Conservation (phyloP, 1,139 yeast species). For the Meyerozyma guilliermondii region DNA sequence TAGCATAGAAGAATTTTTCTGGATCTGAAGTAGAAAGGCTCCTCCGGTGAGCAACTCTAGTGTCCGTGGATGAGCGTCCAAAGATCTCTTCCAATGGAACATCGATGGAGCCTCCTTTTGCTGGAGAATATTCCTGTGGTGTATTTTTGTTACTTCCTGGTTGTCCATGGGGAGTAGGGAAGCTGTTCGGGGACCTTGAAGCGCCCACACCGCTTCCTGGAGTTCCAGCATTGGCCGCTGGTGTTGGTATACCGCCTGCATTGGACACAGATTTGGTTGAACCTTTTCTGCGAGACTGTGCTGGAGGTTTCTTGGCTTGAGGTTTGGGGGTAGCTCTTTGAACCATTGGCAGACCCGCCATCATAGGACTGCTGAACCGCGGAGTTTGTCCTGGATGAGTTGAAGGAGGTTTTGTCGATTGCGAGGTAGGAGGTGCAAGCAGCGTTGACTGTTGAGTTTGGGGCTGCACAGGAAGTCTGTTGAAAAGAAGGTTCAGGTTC, state of each 20-base stretch:
- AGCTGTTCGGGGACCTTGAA: constrained; percentile 43
- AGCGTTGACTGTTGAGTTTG: not conserved
- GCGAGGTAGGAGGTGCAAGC: not conserved
- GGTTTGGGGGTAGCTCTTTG: not conserved
- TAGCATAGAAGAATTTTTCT: constrained; percentile 45
- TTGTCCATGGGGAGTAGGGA: constrained; percentile 37
- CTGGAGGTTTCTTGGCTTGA: constrained; percentile 5
- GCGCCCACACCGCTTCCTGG: constrained; percentile 39
- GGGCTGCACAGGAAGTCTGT: not conserved
- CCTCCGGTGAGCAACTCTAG: constrained; percentile 37
- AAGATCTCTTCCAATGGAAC: constrained; percentile 19
- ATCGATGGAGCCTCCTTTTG: constrained; percentile 8
- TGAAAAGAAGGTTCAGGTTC: not conserved
- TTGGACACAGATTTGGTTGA: not conserved
- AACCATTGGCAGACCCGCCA: constrained; percentile 1
- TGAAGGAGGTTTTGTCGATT: not conserved
- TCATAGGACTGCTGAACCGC: constrained; percentile 1
- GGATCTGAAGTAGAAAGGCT: constrained; percentile 45
- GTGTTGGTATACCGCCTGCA: constrained; percentile 23
- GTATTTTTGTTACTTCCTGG: constrained; percentile 38
- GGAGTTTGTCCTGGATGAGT: not conserved
- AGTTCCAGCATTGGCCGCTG: constrained; percentile 35
- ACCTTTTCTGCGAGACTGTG: constrained; percentile 1
- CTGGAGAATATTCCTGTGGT: constrained; percentile 34
- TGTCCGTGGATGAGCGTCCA: constrained; percentile 21